Evolutionary conservation across 2,329 filamentous ascomycete species (phyloP).

Genomic region (Exophiala spinifera): DNA sequence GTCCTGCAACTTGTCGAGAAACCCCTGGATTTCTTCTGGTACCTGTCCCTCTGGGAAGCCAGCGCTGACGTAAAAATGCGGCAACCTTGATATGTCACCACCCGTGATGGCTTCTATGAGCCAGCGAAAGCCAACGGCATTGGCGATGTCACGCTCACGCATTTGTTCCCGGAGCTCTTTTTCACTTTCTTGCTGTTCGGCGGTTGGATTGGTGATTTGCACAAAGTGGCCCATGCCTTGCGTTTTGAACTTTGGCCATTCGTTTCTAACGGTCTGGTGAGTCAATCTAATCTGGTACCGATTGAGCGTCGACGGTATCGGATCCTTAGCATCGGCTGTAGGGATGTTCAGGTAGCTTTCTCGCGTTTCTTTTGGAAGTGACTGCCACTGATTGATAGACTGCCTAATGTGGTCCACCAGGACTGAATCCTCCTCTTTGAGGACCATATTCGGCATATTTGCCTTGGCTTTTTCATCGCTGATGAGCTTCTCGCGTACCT

Average conservation of each 20-base stretch:
- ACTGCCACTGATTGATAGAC: conserved; percentile 44
- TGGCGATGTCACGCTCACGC: conserved; percentile 33
- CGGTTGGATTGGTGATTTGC: conserved; percentile 40
- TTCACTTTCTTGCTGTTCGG: conserved; percentile 34
- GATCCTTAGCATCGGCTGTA: conserved; percentile 27
- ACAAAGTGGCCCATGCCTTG: conserved; percentile 39
- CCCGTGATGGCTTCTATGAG: conserved; percentile 46
- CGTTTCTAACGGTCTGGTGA: conserved; percentile 63
- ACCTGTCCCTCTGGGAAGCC: conserved; percentile 28
- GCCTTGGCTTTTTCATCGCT: conserved; percentile 38
- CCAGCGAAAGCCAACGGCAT: conserved; percentile 46
- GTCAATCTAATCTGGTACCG: conserved; percentile 63
- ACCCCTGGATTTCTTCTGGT: conserved; percentile 26
- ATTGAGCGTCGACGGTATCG: conserved; percentile 41
- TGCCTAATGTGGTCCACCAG: conserved; percentile 41
- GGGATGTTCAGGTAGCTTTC: conserved; percentile 47
- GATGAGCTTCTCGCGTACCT: conserved; percentile 45
- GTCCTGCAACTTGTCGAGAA: conserved; percentile 36
- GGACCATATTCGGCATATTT: conserved; percentile 42
- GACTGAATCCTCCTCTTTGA: conserved; percentile 53
- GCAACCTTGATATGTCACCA: conserved; percentile 39
- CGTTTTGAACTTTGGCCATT: conserved; percentile 49
- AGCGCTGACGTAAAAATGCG: conserved; percentile 34
- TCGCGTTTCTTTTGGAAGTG: conserved; percentile 37
- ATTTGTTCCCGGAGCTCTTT: conserved; percentile 29